These are phyloP conservation scores for Monocercomonoides exilis DNA, from an alignment of 78 protist species.

Conservation along the genomic window DNA sequence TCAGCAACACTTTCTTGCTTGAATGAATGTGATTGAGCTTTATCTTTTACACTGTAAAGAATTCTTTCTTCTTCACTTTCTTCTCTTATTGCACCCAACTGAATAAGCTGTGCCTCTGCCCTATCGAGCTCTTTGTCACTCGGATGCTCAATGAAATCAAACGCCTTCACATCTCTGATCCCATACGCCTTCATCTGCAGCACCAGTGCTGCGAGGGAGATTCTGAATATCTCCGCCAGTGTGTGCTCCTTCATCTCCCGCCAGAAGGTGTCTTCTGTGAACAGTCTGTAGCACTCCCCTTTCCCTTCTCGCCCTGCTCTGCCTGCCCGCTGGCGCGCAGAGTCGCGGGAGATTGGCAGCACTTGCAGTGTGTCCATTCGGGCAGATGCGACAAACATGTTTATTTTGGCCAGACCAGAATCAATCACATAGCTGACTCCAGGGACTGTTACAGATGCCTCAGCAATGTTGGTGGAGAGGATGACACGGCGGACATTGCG, in stretches of 20 bases:
- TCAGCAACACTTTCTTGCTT: background rate
- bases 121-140: background rate
- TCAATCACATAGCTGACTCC: conserved; percentile 37
- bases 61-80: too few species aligned
- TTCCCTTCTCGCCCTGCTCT: conserved; percentile 73
- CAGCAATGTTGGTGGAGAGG: conserved; percentile 53
- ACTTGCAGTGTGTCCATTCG: background rate
- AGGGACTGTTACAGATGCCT: conserved; percentile 48
- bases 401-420: conserved; percentile 30
- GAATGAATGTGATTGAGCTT: too few species aligned
- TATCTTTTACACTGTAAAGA: too few species aligned
- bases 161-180: conserved; percentile 10
- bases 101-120: background rate
- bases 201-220: background rate
- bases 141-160: conserved; percentile 27
- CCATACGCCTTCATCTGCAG: conserved; percentile 9
- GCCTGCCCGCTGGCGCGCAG: conserved; percentile 86
- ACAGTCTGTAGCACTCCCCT: conserved; percentile 47
- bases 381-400: conserved; percentile 7
- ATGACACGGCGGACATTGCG: conserved; percentile 17
- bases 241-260: background rate
- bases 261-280: conserved; percentile 30
- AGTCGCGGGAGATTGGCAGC: background rate
- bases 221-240: conserved; percentile 16
- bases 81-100: conserved; percentile 30